Conservation (phyloP, 257 asterid genomes). For the Przewalskia tangutica region DNA sequence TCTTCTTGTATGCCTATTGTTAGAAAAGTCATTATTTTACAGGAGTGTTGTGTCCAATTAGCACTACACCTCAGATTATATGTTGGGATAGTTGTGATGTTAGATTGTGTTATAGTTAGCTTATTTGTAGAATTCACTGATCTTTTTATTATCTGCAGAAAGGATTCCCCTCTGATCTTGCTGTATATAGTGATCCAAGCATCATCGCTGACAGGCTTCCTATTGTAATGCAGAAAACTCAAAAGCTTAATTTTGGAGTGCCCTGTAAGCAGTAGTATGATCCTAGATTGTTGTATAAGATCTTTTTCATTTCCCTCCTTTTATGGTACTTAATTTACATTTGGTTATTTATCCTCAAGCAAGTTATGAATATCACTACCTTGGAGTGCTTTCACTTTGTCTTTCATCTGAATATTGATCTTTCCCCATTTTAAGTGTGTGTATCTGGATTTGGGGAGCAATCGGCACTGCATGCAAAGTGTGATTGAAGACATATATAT, state of each 20-base stretch:
- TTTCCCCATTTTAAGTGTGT: not conserved
- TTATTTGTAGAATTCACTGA: not conserved
- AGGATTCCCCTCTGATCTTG: slow-evolving; percentile 80
- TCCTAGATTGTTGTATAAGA: slow-evolving; percentile 10
- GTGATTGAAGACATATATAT: too few relatives aligned
- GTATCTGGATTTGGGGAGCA: not conserved
- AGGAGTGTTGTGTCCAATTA: not conserved
- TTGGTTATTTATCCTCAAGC: not conserved
- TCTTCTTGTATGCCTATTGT: not conserved
- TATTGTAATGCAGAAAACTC: slow-evolving; percentile 55
- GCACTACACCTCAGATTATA: not conserved
- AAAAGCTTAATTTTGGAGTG: slow-evolving; percentile 53
- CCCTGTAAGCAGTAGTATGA: slow-evolving; percentile 27
- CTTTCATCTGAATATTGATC: not conserved
- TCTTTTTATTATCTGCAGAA: slow-evolving; percentile 43
- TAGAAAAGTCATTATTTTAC: not conserved
- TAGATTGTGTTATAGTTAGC: not conserved
- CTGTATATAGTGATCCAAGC: slow-evolving; percentile 86
- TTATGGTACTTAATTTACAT: not conserved
- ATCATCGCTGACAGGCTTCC: slow-evolving; percentile 74
- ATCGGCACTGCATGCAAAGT: not conserved
- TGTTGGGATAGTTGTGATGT: not conserved
- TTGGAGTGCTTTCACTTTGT: not conserved
- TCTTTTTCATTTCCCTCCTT: not conserved
- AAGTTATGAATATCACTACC: not conserved